Percentiles rank a stretch among this genome's conserved stretches.
Evolutionary conservation across 441 rosid genomes (phyloP).

Genomic region (Arabidopsis lyrata): DNA sequence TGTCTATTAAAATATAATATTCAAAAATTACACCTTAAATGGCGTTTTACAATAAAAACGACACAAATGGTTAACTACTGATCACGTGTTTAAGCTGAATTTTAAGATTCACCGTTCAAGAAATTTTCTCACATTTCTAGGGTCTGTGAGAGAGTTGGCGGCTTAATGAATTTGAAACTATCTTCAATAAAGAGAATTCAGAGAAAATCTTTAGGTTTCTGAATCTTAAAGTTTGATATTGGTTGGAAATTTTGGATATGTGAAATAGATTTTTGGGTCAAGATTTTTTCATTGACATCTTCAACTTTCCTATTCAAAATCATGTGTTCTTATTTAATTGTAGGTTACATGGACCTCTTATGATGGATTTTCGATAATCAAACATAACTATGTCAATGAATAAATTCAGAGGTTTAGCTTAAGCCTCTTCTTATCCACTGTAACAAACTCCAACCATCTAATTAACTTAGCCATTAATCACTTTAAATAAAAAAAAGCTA

Average conservation of each 20-base stretch:
- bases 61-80: neutral
- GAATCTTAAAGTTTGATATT: neutral
- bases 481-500: neutral
- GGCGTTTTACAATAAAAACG: neutral
- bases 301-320: too few relatives aligned
- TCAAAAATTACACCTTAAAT: neutral
- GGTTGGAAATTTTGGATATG: neutral
- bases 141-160: constrained; percentile 1
- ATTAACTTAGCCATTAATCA: neutral
- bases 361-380: neutral
- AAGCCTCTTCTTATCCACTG: neutral
- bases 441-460: neutral
- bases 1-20: neutral
- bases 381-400: neutral
- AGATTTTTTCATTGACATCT: too few relatives aligned
- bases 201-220: too few relatives aligned
- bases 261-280: neutral
- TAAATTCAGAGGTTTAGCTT: neutral
- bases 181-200: neutral
- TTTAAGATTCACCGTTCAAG: neutral
- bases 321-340: neutral
- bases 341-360: neutral
- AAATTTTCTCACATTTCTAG: neutral
- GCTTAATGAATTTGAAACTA: neutral
- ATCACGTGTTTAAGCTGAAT: neutral